phyloP scores from a whole-genome alignment of 768 basidiomycete species.

The Mycena haematopus region DNA sequence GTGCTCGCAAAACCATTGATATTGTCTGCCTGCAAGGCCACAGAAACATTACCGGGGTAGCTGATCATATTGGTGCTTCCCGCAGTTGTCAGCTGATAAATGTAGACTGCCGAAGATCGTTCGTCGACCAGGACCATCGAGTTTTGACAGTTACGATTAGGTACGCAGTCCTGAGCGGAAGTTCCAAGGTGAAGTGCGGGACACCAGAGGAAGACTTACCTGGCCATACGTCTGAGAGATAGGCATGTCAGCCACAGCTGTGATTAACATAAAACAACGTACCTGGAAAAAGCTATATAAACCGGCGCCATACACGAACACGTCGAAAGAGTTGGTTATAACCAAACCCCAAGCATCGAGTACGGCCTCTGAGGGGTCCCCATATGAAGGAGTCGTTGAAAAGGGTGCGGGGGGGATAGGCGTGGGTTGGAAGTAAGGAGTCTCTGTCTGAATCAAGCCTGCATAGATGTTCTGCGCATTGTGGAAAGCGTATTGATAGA shows the following conservation, averaged over 20 bases:
- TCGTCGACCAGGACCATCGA: constrained; percentile 39
- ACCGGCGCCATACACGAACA: constrained; percentile 57
- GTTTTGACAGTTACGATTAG: constrained; percentile 15
- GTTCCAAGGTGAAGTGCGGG: neutral
- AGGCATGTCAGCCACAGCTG: neutral
- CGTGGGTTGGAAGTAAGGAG: constrained; percentile 57
- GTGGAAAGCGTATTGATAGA: constrained; percentile 51
- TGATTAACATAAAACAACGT: constrained; percentile 33
- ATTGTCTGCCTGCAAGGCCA: constrained; percentile 46
- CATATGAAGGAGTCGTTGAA: constrained; percentile 37
- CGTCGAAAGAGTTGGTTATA: constrained; percentile 47
- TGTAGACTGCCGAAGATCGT: constrained; percentile 43
- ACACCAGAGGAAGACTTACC: neutral
- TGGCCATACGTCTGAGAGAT: neutral
- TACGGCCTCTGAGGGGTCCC: constrained; percentile 37
- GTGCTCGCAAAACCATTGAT: constrained; percentile 53
- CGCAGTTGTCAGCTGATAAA: constrained; percentile 57
- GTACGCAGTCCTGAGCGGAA: constrained; percentile 6
- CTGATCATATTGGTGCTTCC: constrained; percentile 50
- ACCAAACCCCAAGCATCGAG: constrained; percentile 48
- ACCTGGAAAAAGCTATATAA: constrained; percentile 63
- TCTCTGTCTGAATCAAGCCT: constrained; percentile 60
- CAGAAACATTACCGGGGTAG: constrained; percentile 37
- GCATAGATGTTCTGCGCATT: constrained; percentile 55
- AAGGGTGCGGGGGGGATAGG: constrained; percentile 53